Conservation (phyloP, 2,329 filamentous ascomycete genomes). For the Aureobasidium zeae region DNA sequence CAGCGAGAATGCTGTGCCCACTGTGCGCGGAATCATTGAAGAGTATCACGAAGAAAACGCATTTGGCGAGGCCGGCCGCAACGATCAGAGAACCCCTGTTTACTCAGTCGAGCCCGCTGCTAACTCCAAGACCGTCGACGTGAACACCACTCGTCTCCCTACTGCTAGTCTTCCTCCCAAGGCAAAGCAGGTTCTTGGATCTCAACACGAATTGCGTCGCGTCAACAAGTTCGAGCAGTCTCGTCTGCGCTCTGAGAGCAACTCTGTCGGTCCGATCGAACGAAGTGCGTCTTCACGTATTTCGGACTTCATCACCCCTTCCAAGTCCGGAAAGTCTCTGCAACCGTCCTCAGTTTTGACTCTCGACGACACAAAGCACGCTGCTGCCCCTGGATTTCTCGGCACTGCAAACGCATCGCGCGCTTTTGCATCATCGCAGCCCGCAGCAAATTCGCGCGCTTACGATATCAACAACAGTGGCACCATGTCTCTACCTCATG, state of each 20-base stretch:
- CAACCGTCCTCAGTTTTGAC: neutral
- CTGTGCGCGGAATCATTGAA: slow-evolving; percentile 34
- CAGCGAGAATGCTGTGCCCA: slow-evolving; percentile 25
- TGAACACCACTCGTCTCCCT: neutral
- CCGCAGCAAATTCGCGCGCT: neutral
- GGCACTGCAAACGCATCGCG: neutral
- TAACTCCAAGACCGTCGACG: neutral
- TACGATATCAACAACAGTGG: too few relatives aligned
- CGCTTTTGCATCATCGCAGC: neutral
- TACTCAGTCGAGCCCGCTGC: slow-evolving; percentile 12
- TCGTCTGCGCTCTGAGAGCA: slow-evolving; percentile 2
- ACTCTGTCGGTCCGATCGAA: neutral
- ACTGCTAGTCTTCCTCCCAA: slow-evolving; percentile 7
- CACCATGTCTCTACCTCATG: too few relatives aligned
- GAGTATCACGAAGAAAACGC: slow-evolving; percentile 27
- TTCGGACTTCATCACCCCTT: neutral
- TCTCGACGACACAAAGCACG: neutral
- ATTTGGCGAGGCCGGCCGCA: slow-evolving; percentile 26
- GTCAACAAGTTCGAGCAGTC: neutral
- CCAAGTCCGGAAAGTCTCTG: neutral
- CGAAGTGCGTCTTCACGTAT: neutral
- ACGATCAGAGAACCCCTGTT: slow-evolving; percentile 26
- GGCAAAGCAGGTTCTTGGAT: slow-evolving; percentile 9
- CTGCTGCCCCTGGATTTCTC: too few relatives aligned
- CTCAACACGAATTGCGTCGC: slow-evolving; percentile 1